Evolutionary conservation across 164 flowering plant genomes (phyloP), one percentile per base, ranked within the genome.

Genomic region (Vitis labrusca): DNA sequence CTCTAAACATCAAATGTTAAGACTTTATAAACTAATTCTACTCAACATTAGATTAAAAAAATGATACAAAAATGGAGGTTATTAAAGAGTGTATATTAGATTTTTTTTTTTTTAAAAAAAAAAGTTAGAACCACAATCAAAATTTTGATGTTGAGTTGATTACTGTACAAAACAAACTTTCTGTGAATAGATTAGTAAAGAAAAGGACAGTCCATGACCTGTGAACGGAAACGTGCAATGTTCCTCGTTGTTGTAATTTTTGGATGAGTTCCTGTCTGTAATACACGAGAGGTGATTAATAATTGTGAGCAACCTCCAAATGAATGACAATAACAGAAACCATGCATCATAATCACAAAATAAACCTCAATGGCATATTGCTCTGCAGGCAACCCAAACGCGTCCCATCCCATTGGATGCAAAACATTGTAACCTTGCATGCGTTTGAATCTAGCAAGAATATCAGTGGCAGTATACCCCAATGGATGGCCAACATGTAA

Each of bases 351-450:
- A 65, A 63, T 8, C 13, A 17, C 14, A 67, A 74, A 71, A 32
- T 67, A 73, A 52, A 92, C 99, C 91, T 92, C 87, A 52, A 95
- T 95, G 30, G 99, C 99, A 80, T 92, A 92, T 63, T 95, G 98
- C 77, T 95, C 99, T 4, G 98, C 98, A 17, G 99, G 99, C 79
- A 95, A 80, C 64, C 99, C 99, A 88, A 95, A 95, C 63, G 99
- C 97, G 87, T 94, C 99, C 99, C 99, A 94, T 61, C 99, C 99
- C 99, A 94, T 92, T 8, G 99, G 99, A 74, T 94, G 99, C 85
- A 94, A 79, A n/a, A 94, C 98, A 76, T 94, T 94, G 76, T 80
- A 92, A 59, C 99, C 99, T 73, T 90, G 91, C 99, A 92, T 95
- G 32, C 99, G 85, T 66, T 88, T 92, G 63, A 88, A 84, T 71